These are phyloP conservation scores for Phytophthora melonis DNA, from an alignment of 352 stramenopile species.

Conservation along the genomic window DNA sequence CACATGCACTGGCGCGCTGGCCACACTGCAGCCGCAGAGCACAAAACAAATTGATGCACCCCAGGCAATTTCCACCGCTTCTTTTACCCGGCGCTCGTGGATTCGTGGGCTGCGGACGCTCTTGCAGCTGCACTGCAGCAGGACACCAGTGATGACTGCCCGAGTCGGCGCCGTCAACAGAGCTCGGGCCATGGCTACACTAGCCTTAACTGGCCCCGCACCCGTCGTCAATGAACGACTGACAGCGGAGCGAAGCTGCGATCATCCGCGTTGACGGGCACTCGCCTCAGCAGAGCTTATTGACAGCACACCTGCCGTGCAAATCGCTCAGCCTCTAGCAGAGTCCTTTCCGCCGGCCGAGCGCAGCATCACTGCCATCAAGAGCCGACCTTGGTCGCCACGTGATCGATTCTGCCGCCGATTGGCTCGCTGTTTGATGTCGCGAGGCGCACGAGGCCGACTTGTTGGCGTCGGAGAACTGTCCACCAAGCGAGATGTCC, in stretches of 20 bases:
- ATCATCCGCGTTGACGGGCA: constrained; percentile 10
- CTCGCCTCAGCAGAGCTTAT: constrained; percentile 9
- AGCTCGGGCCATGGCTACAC: not conserved
- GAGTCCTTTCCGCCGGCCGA: not conserved
- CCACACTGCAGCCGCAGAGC: constrained; percentile 4
- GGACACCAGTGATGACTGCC: not conserved
- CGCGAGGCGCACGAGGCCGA: not conserved
- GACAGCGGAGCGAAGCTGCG: constrained; percentile 1
- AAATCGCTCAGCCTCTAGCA: constrained; percentile 14
- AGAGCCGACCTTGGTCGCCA: constrained; percentile 4
- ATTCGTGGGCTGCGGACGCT: not conserved
- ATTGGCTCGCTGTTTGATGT: constrained; percentile 3
- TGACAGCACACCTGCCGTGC: not conserved
- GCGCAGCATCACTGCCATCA: not conserved
- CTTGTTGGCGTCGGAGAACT: constrained; percentile 14
- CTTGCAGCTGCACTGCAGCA: constrained; percentile 16
- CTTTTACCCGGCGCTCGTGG: constrained; percentile 8
- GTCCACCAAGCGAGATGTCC: constrained; percentile 22
- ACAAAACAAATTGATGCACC: not conserved
- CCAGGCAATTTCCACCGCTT: not conserved
- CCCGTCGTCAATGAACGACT: constrained; percentile 13
- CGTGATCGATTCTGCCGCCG: constrained; percentile 6
- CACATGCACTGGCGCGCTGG: not conserved
- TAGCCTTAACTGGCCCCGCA: not conserved
- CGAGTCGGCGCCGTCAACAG: not conserved